Percentiles rank a stretch among this genome's conserved stretches.
Evolutionary conservation across 1,284 basidiomycete species (phyloP).

Genomic region (Trichosporon sp.): DNA sequence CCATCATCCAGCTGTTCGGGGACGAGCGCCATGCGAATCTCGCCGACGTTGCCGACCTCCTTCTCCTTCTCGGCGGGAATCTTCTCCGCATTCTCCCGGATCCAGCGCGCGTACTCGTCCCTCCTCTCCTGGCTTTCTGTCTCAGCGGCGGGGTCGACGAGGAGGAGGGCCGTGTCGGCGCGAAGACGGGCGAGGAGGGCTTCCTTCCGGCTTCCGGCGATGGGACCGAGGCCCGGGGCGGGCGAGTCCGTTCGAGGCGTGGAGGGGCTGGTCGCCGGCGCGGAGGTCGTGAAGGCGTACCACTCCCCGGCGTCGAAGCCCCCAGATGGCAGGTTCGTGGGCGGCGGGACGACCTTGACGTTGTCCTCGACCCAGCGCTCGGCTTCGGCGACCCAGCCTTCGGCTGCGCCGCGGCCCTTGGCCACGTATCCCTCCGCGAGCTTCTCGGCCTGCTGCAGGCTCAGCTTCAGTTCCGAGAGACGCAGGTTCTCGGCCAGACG

Average conservation of each 20-base stretch:
- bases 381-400: conserved; percentile 68
- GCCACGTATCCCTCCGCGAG: conserved; percentile 68
- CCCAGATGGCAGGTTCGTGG: conserved; percentile 61
- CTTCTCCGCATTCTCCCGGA: conserved; percentile 60
- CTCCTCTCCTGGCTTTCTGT: conserved; percentile 58
- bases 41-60: conserved; percentile 61
- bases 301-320: conserved; percentile 79
- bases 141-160: conserved; percentile 73
- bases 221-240: conserved; percentile 37
- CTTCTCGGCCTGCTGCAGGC: conserved; percentile 73
- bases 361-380: conserved; percentile 66
- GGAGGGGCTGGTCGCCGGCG: neutral
- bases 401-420: conserved; percentile 68
- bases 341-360: conserved; percentile 84
- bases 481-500: conserved; percentile 71
- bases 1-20: conserved; percentile 69
- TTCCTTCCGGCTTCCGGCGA: conserved; percentile 65
- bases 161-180: conserved; percentile 73
- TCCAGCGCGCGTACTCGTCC: conserved; percentile 68
- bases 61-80: conserved; percentile 52
- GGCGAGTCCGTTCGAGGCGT: neutral
- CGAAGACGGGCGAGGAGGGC: conserved; percentile 72
- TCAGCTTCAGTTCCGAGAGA: conserved; percentile 50
- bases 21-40: conserved; percentile 67
- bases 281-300: conserved; percentile 63